These are phyloP conservation scores for Microcera coccophila DNA, from an alignment of 2,329 filamentous ascomycete genomes.

Conservation along the genomic window DNA sequence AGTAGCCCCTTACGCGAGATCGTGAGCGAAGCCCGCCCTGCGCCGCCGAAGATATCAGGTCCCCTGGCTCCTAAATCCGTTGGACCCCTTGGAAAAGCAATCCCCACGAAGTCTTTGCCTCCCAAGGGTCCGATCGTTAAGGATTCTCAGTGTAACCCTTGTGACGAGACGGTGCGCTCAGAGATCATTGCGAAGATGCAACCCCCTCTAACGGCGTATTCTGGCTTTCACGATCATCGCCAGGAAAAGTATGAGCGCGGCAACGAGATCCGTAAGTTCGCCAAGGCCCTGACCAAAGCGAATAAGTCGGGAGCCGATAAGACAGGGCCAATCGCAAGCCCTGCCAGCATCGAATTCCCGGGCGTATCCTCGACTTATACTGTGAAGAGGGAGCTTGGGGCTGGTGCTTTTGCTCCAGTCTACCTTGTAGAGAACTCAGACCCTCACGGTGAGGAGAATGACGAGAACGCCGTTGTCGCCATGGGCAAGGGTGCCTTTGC, in stretches of 20 bases:
- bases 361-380: slow-evolving; percentile 66
- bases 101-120: slow-evolving; percentile 38
- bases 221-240: slow-evolving; percentile 74
- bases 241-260: slow-evolving; percentile 61
- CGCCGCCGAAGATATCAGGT: slow-evolving; percentile 47
- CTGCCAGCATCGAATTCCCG: slow-evolving; percentile 65
- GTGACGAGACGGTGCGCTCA: slow-evolving; percentile 69
- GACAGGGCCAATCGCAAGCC: slow-evolving; percentile 52
- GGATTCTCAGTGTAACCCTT: slow-evolving; percentile 83
- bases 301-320: slow-evolving; percentile 58
- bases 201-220: slow-evolving; percentile 68
- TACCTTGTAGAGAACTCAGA: slow-evolving; percentile 80
- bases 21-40: slow-evolving; percentile 48
- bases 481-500: slow-evolving; percentile 63
- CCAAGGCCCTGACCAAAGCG: slow-evolving; percentile 61
- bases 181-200: slow-evolving; percentile 71
- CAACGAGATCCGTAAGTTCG: slow-evolving; percentile 75
- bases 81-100: slow-evolving; percentile 31
- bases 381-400: slow-evolving; percentile 80
- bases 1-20: slow-evolving; percentile 74
- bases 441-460: slow-evolving; percentile 43
- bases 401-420: slow-evolving; percentile 91
- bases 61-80: slow-evolving; percentile 44
- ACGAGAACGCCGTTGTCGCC: slow-evolving; percentile 43
- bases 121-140: slow-evolving; percentile 71